phyloP scores from a whole-genome alignment of 352 stramenopile species.

The Pythium sp. region DNA sequence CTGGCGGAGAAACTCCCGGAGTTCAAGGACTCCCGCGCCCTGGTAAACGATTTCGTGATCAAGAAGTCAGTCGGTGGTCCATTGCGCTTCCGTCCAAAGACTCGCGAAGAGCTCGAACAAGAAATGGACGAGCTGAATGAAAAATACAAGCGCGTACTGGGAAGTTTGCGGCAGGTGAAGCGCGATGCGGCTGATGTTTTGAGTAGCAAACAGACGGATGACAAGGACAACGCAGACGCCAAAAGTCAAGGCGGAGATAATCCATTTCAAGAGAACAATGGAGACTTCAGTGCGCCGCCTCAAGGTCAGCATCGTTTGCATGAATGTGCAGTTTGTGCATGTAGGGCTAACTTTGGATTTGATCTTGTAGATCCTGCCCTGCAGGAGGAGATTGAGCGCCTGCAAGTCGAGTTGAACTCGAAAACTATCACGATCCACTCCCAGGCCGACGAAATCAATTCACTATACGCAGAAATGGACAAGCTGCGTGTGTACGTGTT shows the following conservation, averaged over 20 bases:
- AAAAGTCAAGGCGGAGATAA: constrained; percentile 17
- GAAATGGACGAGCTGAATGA: constrained; percentile 67
- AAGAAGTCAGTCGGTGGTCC: constrained; percentile 76
- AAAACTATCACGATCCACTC: constrained; percentile 57
- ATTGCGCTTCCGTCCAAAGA: constrained; percentile 82
- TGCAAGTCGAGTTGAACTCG: constrained; percentile 52
- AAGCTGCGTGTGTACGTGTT: constrained; percentile 36
- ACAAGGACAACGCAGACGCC: constrained; percentile 9
- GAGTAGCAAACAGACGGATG: constrained; percentile 33
- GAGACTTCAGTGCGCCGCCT: background rate
- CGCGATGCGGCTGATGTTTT: constrained; percentile 2
- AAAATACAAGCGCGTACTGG: constrained; percentile 66
- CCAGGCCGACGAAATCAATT: constrained; percentile 59
- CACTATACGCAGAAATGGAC: constrained; percentile 55
- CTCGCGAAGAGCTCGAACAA: constrained; percentile 83
- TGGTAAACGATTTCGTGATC: constrained; percentile 86
- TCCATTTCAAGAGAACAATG: constrained; percentile 3
- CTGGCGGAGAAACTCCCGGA: constrained; percentile 60
- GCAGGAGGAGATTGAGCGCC: constrained; percentile 55
- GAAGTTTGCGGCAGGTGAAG: constrained; percentile 59
- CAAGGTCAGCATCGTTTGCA: background rate
- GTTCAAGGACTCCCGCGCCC: constrained; percentile 54
- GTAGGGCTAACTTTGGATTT: background rate
- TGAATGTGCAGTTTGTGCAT: background rate
- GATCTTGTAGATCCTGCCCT: constrained; percentile 26